Evolutionary conservation across 2,329 filamentous ascomycete species (phyloP).

Genomic region (Akanthomyces dipterigenus): DNA sequence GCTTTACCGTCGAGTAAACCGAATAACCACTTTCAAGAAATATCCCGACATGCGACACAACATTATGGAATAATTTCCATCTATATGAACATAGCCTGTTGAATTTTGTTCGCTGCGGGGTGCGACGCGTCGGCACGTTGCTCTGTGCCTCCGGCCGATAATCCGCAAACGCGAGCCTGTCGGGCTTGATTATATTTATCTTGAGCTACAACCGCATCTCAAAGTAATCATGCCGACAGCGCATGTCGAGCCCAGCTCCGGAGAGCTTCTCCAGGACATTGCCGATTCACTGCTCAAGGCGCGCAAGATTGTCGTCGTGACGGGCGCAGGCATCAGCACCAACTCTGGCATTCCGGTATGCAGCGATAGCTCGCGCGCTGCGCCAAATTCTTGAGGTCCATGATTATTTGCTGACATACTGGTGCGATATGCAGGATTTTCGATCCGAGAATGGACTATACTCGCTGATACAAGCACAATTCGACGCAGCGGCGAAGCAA

Average conservation of each 20-base stretch:
- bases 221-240: constrained; percentile 48
- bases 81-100: background rate
- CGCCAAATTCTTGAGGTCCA: too few relatives aligned
- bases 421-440: constrained; percentile 49
- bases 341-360: constrained; percentile 67
- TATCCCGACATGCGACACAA: background rate
- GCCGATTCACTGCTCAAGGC: constrained; percentile 58
- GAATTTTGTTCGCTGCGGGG: background rate
- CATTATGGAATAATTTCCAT: background rate
- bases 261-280: constrained; percentile 54
- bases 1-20: background rate
- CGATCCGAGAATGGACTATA: constrained; percentile 67
- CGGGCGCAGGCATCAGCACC: constrained; percentile 67
- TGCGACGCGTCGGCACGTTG: background rate
- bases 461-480: constrained; percentile 62
- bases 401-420: background rate
- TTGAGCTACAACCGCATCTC: background rate
- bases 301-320: constrained; percentile 63
- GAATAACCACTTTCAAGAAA: background rate
- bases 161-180: background rate
- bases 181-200: background rate
- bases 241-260: constrained; percentile 45
- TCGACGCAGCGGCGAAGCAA: constrained; percentile 45
- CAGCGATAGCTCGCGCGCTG: background rate
- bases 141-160: background rate